phyloP scores from a whole-genome alignment of 176 grass and related monocot species.

The Oryza officinalis region DNA sequence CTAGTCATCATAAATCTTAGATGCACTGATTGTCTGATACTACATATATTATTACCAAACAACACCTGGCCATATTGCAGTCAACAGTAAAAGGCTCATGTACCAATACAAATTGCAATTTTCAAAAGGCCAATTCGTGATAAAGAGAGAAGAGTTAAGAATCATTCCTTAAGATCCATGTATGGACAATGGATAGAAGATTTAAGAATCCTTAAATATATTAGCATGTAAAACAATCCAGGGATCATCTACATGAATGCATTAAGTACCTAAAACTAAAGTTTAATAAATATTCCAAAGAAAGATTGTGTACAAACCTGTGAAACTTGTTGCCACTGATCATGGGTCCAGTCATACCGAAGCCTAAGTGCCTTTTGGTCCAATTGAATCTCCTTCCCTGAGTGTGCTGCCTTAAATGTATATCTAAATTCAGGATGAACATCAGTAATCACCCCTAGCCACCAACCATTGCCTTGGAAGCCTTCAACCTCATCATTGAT shows the following conservation, averaged over 20 bases:
- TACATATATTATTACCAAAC: neutral
- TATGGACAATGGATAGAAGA: neutral
- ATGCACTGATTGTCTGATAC: neutral
- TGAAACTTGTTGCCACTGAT: conserved; percentile 48
- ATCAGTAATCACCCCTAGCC: conserved; percentile 52
- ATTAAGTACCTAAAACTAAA: neutral
- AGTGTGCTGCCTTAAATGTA: conserved; percentile 45
- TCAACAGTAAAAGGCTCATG: neutral
- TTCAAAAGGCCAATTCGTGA: neutral
- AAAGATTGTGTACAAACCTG: conserved; percentile 46
- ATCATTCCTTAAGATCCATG: neutral
- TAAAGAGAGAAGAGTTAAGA: neutral
- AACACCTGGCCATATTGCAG: neutral
- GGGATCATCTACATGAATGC: neutral
- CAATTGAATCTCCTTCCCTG: conserved; percentile 54
- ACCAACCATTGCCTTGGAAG: conserved; percentile 62
- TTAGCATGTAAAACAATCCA: conserved; percentile 7
- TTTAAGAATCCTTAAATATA: neutral
- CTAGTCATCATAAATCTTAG: neutral
- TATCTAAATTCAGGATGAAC: conserved; percentile 40
- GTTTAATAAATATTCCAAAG: conserved; percentile 35
- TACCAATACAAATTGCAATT: neutral
- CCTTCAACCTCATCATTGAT: conserved; percentile 66
- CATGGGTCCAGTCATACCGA: conserved; percentile 54
- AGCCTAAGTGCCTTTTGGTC: conserved; percentile 54